Percentiles rank a stretch among this genome's conserved stretches.
phyloP scores from a whole-genome alignment of 371 early-diverging fungal species.

The Entomophthora muscae region DNA sequence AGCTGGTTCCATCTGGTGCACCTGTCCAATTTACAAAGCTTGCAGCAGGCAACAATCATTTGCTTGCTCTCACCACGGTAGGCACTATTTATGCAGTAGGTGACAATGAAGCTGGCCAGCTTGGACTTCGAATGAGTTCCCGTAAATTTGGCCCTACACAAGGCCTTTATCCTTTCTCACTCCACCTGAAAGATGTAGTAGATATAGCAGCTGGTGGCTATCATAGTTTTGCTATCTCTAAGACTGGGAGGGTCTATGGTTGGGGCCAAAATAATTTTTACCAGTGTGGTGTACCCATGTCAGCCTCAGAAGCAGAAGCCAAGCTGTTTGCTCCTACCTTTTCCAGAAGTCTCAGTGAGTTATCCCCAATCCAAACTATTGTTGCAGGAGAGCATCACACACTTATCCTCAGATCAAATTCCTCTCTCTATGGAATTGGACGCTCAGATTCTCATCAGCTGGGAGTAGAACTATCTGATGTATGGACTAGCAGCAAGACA shows the following conservation, averaged over 20 bases:
- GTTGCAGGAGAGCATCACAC: conserved; percentile 84
- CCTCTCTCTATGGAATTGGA: conserved; percentile 65
- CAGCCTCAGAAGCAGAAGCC: conserved; percentile 21
- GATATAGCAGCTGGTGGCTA: conserved; percentile 78
- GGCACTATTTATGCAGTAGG: neutral
- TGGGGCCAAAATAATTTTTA: conserved; percentile 95
- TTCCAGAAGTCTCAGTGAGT: conserved; percentile 18
- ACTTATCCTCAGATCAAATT: conserved; percentile 50
- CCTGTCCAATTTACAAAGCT: neutral
- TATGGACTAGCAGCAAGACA: conserved; percentile 14
- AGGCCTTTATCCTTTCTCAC: conserved; percentile 10
- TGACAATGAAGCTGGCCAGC: conserved; percentile 8
- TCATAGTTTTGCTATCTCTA: conserved; percentile 65
- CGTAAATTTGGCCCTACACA: neutral
- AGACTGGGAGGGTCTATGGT: conserved; percentile 43
- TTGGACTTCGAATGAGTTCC: conserved; percentile 4
- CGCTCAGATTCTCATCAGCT: conserved; percentile 86
- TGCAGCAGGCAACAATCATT: neutral
- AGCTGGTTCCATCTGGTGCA: conserved; percentile 2
- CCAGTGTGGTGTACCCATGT: conserved; percentile 59
- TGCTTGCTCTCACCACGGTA: conserved; percentile 10
- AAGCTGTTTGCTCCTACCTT: conserved; percentile 24
- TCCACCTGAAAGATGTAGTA: conserved; percentile 28
- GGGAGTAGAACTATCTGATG: conserved; percentile 34
- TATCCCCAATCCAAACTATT: conserved; percentile 17